Conservation (phyloP, 2,329 filamentous ascomycete genomes). For the Didymella arachidicola region DNA sequence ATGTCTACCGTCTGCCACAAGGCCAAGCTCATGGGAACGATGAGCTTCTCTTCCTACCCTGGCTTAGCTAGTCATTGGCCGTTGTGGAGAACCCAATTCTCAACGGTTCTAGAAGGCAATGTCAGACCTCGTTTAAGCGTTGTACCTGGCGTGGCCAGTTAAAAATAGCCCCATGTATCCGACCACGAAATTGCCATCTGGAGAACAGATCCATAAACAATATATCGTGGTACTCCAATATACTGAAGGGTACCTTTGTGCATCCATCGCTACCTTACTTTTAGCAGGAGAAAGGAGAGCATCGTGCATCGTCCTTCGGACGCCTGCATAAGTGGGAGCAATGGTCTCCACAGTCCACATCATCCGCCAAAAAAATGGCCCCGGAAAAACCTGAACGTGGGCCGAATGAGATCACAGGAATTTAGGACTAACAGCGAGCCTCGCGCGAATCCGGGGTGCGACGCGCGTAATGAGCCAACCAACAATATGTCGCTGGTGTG, state of each 20-base stretch:
- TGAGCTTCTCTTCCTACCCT: constrained; percentile 16
- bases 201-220: constrained; percentile 16
- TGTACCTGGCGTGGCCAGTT: constrained; percentile 21
- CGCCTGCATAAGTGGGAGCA: neutral
- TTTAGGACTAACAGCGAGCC: neutral
- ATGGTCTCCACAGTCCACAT: constrained; percentile 14
- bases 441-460: constrained; percentile 9
- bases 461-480: neutral
- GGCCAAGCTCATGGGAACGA: constrained; percentile 20
- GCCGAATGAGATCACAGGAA: constrained; percentile 11
- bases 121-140: constrained; percentile 22
- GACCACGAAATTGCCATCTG: constrained; percentile 12
- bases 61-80: constrained; percentile 24
- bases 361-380: constrained; percentile 3
- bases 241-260: constrained; percentile 5
- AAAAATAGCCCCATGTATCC: constrained; percentile 29
- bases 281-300: constrained; percentile 1
- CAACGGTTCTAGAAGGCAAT: constrained; percentile 30
- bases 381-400: constrained; percentile 14
- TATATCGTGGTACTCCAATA: constrained; percentile 2
- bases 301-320: neutral
- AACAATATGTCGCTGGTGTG: neutral
- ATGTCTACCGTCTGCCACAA: neutral
- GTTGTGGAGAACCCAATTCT: constrained; percentile 31
- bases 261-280: neutral